phyloP scores from a whole-genome alignment of 2,329 filamentous ascomycete species.

The Xylariaceae sp. region DNA sequence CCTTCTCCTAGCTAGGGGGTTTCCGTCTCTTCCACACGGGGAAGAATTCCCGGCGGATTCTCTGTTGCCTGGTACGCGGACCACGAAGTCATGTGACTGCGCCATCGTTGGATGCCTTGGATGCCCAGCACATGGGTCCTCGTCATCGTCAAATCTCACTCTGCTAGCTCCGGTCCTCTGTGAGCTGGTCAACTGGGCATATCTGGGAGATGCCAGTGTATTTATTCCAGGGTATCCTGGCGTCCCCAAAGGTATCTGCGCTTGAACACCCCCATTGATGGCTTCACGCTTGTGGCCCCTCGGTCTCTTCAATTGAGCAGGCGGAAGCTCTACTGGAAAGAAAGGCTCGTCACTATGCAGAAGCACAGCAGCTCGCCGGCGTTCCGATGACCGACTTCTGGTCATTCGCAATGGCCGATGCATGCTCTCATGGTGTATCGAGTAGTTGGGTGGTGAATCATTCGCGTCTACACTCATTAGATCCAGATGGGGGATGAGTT shows the following conservation, averaged over 20 bases:
- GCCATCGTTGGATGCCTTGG: conserved; percentile 3
- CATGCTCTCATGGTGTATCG: conserved; percentile 2
- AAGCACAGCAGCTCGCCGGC: not conserved
- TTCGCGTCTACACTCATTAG: conserved; percentile 11
- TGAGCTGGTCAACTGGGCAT: not conserved
- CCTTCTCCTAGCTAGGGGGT: conserved; percentile 6
- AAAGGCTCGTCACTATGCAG: not conserved
- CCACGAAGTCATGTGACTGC: conserved; percentile 4
- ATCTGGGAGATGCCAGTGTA: not conserved
- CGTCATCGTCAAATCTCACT: conserved; percentile 5
- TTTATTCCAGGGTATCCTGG: not conserved
- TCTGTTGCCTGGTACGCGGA: conserved; percentile 5
- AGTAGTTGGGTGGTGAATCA: conserved; percentile 5
- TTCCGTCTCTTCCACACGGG: conserved; percentile 1
- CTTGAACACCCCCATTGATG: not conserved
- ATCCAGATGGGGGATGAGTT: not conserved
- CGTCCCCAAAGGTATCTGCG: conserved; percentile 2
- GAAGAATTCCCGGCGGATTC: conserved; percentile 2
- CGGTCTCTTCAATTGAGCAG: not conserved
- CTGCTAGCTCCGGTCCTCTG: not conserved
- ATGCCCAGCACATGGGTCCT: not conserved
- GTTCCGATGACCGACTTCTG: not conserved
- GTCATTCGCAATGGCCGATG: conserved; percentile 1
- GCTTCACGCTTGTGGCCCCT: not conserved
- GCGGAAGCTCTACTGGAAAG: not conserved